These are phyloP conservation scores for Podospora bellae-mahoneyi DNA, from an alignment of 495 filamentous ascomycete species.

Conservation along the genomic window DNA sequence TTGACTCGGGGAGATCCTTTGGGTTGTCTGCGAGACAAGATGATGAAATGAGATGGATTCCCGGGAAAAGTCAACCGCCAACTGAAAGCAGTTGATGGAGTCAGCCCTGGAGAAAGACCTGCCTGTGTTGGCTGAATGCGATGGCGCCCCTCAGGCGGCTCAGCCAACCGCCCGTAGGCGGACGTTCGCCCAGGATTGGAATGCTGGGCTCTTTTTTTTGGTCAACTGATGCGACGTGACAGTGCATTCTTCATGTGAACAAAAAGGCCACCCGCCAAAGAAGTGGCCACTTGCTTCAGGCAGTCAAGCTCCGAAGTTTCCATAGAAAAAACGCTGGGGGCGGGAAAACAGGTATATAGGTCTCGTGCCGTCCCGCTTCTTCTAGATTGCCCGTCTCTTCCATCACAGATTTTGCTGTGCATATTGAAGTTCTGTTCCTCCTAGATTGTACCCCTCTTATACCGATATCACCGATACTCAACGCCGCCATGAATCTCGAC, in stretches of 20 bases:
- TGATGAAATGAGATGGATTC: not conserved
- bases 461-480: not conserved
- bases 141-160: not conserved
- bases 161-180: not conserved
- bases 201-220: not conserved
- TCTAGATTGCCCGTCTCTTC: not conserved
- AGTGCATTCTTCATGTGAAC: not conserved
- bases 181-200: not conserved
- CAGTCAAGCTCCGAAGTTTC: not conserved
- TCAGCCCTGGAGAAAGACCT: not conserved
- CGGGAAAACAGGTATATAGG: not conserved
- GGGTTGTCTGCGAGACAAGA: not conserved
- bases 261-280: not conserved
- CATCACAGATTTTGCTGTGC: not conserved
- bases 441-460: no score
- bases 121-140: not conserved
- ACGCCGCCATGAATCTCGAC: conserved; percentile 29
- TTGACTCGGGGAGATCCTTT: not conserved
- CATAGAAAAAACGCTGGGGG: not conserved
- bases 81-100: not conserved
- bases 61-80: not conserved
- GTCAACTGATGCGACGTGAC: not conserved
- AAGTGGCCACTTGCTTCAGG: not conserved
- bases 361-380: not conserved
- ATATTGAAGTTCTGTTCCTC: no score